These are phyloP conservation scores for Lactifluus subvellereus DNA, from an alignment of 768 basidiomycete species.

Conservation along the genomic window DNA sequence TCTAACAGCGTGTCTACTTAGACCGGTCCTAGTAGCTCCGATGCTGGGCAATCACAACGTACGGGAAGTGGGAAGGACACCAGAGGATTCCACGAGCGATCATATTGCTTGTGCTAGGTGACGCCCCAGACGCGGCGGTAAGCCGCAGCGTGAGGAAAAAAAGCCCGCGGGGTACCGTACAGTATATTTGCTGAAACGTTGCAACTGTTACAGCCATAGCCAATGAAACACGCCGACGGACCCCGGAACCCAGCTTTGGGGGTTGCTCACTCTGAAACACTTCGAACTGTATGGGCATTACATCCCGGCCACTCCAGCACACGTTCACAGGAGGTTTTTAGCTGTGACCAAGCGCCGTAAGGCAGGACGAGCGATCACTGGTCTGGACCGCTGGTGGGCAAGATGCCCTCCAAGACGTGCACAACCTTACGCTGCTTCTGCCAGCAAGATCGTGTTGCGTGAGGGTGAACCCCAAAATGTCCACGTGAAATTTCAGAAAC, in stretches of 20 bases:
- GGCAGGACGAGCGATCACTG: constrained; percentile 8
- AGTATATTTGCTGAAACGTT: background rate
- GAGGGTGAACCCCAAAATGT: background rate
- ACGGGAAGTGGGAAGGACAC: background rate
- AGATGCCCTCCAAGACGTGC: constrained; percentile 56
- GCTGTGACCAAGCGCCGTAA: background rate
- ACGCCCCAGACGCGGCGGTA: background rate
- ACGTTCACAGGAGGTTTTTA: background rate
- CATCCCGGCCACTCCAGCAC: background rate
- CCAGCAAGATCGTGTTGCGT: background rate
- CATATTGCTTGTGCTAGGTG: background rate
- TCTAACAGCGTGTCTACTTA: background rate
- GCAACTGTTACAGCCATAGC: background rate
- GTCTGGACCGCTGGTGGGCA: constrained; percentile 27
- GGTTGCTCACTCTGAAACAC: constrained; percentile 11
- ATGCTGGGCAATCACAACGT: background rate
- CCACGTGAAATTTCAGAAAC: constrained; percentile 2
- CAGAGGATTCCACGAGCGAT: background rate
- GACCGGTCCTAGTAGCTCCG: background rate
- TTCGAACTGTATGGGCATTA: background rate
- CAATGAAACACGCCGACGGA: constrained; percentile 4
- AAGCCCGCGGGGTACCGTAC: background rate
- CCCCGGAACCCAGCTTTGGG: background rate
- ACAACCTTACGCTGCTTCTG: constrained; percentile 69
- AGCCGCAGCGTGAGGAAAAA: background rate